Conservation (phyloP, 2,329 filamentous ascomycete species). For the Colletotrichum chrysophilum region DNA sequence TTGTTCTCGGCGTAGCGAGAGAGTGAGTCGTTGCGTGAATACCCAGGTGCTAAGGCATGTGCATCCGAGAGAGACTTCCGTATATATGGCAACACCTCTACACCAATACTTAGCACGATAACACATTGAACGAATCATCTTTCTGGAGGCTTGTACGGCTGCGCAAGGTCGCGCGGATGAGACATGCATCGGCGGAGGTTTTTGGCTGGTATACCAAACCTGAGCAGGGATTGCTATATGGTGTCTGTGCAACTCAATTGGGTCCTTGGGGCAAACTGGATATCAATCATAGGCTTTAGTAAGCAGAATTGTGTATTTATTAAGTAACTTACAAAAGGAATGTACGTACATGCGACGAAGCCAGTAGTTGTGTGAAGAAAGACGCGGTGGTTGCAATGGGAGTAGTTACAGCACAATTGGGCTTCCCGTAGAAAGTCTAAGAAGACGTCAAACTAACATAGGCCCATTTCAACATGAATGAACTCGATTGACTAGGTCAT, state of each 20-base stretch:
- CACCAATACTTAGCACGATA: not conserved
- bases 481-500: not conserved
- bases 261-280: not conserved
- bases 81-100: not conserved
- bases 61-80: not conserved
- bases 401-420: not conserved
- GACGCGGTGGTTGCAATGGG: not conserved
- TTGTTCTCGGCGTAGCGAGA: not conserved
- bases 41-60: not conserved
- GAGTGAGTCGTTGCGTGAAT: not conserved
- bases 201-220: not conserved
- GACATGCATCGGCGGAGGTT: not conserved
- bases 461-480: not conserved
- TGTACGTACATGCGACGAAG: not conserved
- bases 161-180: not conserved
- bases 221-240: not conserved
- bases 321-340: not conserved
- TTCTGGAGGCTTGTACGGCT: not conserved
- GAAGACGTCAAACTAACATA: not conserved
- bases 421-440: fast-evolving
- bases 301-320: not conserved
- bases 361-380: not conserved
- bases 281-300: not conserved
- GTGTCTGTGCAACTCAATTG: not conserved
- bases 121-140: not conserved